Conservation (phyloP, 2,329 filamentous ascomycete genomes). For the Penicillium sp. region DNA sequence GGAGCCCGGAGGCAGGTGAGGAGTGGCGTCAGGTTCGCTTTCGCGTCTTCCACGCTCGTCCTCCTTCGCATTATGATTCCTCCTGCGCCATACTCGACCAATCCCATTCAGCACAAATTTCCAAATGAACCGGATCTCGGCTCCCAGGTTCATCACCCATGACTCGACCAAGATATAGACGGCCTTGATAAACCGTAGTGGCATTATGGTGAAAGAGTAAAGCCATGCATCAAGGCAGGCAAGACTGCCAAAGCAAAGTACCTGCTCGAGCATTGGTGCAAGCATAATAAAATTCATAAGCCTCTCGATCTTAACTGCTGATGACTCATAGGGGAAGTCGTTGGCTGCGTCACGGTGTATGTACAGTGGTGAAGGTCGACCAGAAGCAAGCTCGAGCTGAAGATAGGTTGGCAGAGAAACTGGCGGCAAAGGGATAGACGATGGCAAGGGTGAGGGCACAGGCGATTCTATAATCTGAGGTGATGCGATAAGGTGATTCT, state of each 20-base stretch:
- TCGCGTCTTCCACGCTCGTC: constrained; percentile 14
- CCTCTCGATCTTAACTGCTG: constrained; percentile 85
- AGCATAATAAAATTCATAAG: constrained; percentile 84
- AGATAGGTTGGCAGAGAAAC: constrained; percentile 64
- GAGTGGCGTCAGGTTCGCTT: constrained; percentile 22
- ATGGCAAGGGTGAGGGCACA: constrained; percentile 49
- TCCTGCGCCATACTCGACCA: constrained; percentile 72
- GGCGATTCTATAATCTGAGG: constrained; percentile 31
- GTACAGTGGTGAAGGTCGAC: constrained; percentile 60
- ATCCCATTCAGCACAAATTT: constrained; percentile 77
- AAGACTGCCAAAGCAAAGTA: constrained; percentile 81
- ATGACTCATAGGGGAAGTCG: constrained; percentile 83
- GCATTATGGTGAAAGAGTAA: constrained; percentile 92
- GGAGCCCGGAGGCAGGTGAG: constrained; percentile 15
- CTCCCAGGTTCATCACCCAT: constrained; percentile 69
- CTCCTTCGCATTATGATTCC: constrained; percentile 30
- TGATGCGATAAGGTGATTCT: constrained; percentile 25
- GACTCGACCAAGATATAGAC: constrained; percentile 72
- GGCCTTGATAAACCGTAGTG: constrained; percentile 81
- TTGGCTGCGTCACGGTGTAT: constrained; percentile 57
- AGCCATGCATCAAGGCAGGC: constrained; percentile 96
- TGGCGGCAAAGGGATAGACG: constrained; percentile 59
- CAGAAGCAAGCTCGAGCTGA: constrained; percentile 63
- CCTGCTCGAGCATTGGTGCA: constrained; percentile 76
- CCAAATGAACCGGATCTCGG: constrained; percentile 69